Evolutionary conservation across 2,329 filamentous ascomycete genomes (phyloP), one percentile per base, ranked within the genome.

Genomic region (Passalora sequoiae): DNA sequence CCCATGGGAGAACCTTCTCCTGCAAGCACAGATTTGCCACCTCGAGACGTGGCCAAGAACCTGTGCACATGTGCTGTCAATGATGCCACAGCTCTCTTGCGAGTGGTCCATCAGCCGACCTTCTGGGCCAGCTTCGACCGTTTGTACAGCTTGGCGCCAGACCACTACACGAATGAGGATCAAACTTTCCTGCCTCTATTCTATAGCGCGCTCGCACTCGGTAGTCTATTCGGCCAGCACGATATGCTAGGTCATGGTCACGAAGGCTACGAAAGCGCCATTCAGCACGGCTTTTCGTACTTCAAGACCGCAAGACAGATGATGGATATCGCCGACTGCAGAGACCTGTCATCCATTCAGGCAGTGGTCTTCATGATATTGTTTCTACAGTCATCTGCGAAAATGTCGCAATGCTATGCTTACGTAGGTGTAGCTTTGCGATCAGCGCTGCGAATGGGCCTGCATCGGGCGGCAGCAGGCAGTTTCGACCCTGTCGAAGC

Each of bases 41-140:
- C 81, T 0, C 74, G 71, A 56, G 71, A 74, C 32, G 69, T 77
- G 41, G 80, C 80, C 17, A 69, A 68, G 24, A 66, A 73, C 43
- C 64, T 83, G 27, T 81, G 78, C 60, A 70, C 73, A 42, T 76
- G 75, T 58, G 76, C 79, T 19, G 65, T 84, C 19, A 74, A 81
- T 44, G 78, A 84, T 59, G 78, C 77, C 21, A 76, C 78, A 51
- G 72, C 76, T 17, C 66, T 84, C 40, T 72, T 84, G 63, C 79
- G 86, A 27, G 82, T 91, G 43, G 77, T 94, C 4, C 89, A 96
- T 59, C 73, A 85, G 38, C 89, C 89, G 0, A 80, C 80, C 0
- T 96, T 95, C 61, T 88, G 84, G 66, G 75, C 78, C 46, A 81
- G 79, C 57, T 76, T 95, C 50, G 82, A 95, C 53, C 76, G 76